phyloP scores from a whole-genome alignment of 495 filamentous ascomycete species.

The Aspergillus nidulans region DNA sequence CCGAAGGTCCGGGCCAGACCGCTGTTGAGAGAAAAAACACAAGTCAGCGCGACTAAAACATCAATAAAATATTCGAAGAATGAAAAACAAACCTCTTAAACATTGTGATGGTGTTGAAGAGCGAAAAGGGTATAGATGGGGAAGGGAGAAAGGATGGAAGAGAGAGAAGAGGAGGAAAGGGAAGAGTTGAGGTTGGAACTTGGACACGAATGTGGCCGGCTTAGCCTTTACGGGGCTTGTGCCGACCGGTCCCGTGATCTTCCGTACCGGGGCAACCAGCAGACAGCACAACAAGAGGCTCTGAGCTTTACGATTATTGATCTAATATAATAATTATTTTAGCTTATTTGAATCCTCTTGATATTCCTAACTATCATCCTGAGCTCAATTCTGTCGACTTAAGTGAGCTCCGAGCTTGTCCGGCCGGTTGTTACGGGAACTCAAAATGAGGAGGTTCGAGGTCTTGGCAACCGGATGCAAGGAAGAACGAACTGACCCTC shows the following conservation, averaged over 20 bases:
- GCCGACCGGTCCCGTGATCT: constrained; percentile 49
- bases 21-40: constrained; percentile 45
- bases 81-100: constrained; percentile 72
- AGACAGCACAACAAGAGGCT: constrained; percentile 1
- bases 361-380: background rate
- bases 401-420: background rate
- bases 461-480: constrained; percentile 40
- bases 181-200: constrained; percentile 41
- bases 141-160: constrained; percentile 31
- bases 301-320: background rate
- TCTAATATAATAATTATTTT: background rate
- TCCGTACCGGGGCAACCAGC: constrained; percentile 38
- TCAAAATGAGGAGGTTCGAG: constrained; percentile 27
- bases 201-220: constrained; percentile 31
- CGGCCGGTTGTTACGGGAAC: constrained; percentile 19
- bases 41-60: constrained; percentile 41
- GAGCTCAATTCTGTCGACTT: background rate
- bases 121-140: constrained; percentile 36
- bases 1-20: constrained; percentile 75
- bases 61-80: constrained; percentile 34
- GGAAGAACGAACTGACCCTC: constrained; percentile 10
- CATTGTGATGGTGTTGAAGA: constrained; percentile 64
- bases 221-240: constrained; percentile 49
- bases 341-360: background rate
- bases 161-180: constrained; percentile 24